phyloP scores from a whole-genome alignment of 2,329 filamentous ascomycete genomes.

The Setomelanomma holmii region DNA sequence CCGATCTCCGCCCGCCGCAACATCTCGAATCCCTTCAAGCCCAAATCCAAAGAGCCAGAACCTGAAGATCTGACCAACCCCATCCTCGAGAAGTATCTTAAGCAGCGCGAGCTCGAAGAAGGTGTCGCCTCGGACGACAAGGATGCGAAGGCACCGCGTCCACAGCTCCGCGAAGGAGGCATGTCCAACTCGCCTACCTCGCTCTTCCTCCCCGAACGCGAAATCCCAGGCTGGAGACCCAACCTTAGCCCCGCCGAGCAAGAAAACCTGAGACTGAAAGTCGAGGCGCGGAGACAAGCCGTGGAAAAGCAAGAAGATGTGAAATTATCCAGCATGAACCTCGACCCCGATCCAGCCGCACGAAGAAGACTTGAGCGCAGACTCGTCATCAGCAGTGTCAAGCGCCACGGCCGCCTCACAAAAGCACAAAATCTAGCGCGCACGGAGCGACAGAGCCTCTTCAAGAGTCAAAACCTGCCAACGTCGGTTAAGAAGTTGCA shows the following conservation, averaged over 20 bases:
- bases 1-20: slow-evolving; percentile 25
- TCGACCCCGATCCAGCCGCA: slow-evolving; percentile 77
- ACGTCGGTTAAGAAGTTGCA: slow-evolving; percentile 93
- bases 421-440: slow-evolving; percentile 72
- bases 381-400: slow-evolving; percentile 80
- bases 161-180: slow-evolving; percentile 22
- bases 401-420: slow-evolving; percentile 70
- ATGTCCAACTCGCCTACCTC: slow-evolving; percentile 24
- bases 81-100: slow-evolving; percentile 67
- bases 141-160: slow-evolving; percentile 6
- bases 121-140: not conserved
- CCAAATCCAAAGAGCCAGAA: slow-evolving; percentile 18
- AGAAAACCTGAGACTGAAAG: slow-evolving; percentile 14
- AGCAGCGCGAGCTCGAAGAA: slow-evolving; percentile 19
- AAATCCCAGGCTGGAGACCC: slow-evolving; percentile 33
- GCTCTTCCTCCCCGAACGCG: slow-evolving; percentile 32
- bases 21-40: slow-evolving; percentile 17
- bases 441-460: slow-evolving; percentile 64
- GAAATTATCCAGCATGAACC: slow-evolving; percentile 62
- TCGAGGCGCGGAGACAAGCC: slow-evolving; percentile 12
- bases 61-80: slow-evolving; percentile 54
- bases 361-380: slow-evolving; percentile 81
- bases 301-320: slow-evolving; percentile 40
- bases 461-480: slow-evolving; percentile 75
- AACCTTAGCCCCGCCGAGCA: slow-evolving; percentile 25